Conservation (phyloP, 305 asterid genomes). For the Striga hermonthica region DNA sequence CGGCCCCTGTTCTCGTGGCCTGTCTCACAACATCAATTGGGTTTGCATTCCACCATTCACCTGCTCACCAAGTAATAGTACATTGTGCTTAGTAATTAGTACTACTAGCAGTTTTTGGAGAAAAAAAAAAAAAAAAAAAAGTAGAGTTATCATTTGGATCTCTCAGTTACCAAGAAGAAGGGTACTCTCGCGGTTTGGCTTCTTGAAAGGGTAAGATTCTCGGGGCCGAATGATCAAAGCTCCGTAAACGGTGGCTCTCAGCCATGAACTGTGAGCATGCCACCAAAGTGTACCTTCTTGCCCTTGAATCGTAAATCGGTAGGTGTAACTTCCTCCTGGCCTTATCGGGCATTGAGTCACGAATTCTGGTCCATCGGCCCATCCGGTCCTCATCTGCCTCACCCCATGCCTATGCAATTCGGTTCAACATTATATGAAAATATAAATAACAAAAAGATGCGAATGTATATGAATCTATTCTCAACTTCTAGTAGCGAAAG, state of each 20-base stretch:
- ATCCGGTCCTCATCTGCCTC: conserved; percentile 58
- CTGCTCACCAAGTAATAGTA: conserved; percentile 33
- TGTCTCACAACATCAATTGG: conserved; percentile 69
- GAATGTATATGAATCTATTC: not conserved
- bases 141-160: not conserved
- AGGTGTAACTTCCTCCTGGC: conserved; percentile 64
- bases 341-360: conserved; percentile 76
- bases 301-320: conserved; percentile 58
- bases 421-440: not conserved
- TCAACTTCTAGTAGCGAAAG: too few relatives aligned
- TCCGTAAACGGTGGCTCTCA: conserved; percentile 81
- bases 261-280: conserved; percentile 87
- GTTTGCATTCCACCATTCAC: conserved; percentile 88
- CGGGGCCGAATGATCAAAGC: conserved; percentile 58
- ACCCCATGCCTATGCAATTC: conserved; percentile 59
- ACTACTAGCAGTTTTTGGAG: not conserved
- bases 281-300: conserved; percentile 87
- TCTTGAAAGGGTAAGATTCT: conserved; percentile 50
- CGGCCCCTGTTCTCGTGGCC: conserved; percentile 75
- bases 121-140: not conserved
- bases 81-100: too few relatives aligned
- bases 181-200: conserved; percentile 58
- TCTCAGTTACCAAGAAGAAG: conserved; percentile 56
- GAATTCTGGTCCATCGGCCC: conserved; percentile 87
- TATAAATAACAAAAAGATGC: not conserved